Percentiles rank a stretch among this genome's conserved stretches.
phyloP scores from a whole-genome alignment of 805 yeast species.

The Metschnikowia borealis region DNA sequence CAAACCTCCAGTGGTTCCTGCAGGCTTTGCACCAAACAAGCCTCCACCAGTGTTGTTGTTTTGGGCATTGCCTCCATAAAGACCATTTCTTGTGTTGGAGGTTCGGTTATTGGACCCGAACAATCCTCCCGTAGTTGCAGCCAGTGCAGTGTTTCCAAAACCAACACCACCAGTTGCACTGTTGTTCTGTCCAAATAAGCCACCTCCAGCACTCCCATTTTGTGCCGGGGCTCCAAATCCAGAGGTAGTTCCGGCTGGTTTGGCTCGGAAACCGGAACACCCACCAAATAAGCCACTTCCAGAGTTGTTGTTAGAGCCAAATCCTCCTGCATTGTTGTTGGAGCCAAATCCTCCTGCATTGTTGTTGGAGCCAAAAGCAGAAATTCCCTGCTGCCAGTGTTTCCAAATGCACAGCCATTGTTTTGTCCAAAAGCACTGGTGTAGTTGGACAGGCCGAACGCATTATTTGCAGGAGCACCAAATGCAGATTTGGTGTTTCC shows the following conservation, averaged over 20 bases:
- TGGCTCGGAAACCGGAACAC: conserved; percentile 28
- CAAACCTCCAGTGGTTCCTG: conserved; percentile 13
- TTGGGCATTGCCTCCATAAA: conserved; percentile 14
- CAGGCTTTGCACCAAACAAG: conserved; percentile 25
- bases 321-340: conserved; percentile 10
- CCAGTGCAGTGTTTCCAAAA: conserved; percentile 10
- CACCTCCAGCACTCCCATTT: conserved; percentile 10
- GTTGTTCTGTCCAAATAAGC: conserved; percentile 14
- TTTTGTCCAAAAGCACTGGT: conserved; percentile 27
- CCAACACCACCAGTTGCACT: conserved; percentile 8
- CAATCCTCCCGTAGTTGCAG: conserved; percentile 16
- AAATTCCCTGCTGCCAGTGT: conserved; percentile 17
- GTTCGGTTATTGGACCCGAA: conserved; percentile 19
- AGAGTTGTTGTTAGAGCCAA: too few relatives aligned
- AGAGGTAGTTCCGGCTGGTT: conserved; percentile 9
- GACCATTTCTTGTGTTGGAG: conserved; percentile 7
- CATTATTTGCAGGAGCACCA: conserved; percentile 27
- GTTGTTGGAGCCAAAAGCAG: conserved; percentile 23
- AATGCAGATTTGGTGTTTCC: conserved; percentile 10
- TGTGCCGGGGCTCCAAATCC: conserved; percentile 12
- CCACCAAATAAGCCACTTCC: conserved; percentile 29
- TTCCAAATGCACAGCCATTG: conserved; percentile 10
- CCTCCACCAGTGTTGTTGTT: conserved; percentile 26
- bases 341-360: conserved; percentile 12
- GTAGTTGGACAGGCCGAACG: conserved; percentile 33